These are phyloP conservation scores for Phyllosticta citrichinensis DNA, from an alignment of 2,329 filamentous ascomycete species.

Conservation along the genomic window DNA sequence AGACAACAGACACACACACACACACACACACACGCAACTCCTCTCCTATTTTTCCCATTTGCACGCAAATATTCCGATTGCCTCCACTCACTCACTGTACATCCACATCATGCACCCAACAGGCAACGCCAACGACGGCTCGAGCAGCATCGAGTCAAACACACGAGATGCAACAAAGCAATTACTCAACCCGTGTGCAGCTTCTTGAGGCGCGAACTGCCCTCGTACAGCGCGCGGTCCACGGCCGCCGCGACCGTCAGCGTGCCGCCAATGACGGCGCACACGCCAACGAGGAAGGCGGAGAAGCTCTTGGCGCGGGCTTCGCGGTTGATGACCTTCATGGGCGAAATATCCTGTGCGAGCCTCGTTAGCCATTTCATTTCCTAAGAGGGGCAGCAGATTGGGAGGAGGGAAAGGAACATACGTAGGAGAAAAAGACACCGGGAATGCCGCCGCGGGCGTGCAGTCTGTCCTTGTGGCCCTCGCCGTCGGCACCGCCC, in stretches of 20 bases:
- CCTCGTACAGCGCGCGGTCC: slow-evolving; percentile 86
- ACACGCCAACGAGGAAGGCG: slow-evolving; percentile 86
- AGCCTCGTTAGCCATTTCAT: not conserved
- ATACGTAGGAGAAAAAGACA: slow-evolving; percentile 95
- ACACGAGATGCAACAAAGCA: not conserved
- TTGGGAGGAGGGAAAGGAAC: slow-evolving; percentile 28
- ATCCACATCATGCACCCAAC: not conserved
- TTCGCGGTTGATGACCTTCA: slow-evolving; percentile 99
- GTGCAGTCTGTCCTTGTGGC: slow-evolving; percentile 86
- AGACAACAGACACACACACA: not conserved
- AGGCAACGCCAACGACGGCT: not conserved
- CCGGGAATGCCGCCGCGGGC: slow-evolving; percentile 87
- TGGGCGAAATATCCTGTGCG: slow-evolving; percentile 83
- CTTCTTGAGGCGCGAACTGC: slow-evolving; percentile 76
- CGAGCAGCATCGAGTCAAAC: not conserved
- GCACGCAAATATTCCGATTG: not conserved
- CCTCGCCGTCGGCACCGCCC: slow-evolving; percentile 80
- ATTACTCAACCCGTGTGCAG: slow-evolving; percentile 49
- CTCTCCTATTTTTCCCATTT: not conserved
- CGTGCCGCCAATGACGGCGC: slow-evolving; percentile 88
- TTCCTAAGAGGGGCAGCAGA: not conserved
- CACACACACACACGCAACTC: too few relatives aligned
- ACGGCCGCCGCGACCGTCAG: slow-evolving; percentile 90
- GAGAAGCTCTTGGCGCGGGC: slow-evolving; percentile 80
- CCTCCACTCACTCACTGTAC: too few relatives aligned